These are phyloP conservation scores for Phaeosphaeriaceae sp. DNA, from an alignment of 2,329 filamentous ascomycete species.

Conservation along the genomic window DNA sequence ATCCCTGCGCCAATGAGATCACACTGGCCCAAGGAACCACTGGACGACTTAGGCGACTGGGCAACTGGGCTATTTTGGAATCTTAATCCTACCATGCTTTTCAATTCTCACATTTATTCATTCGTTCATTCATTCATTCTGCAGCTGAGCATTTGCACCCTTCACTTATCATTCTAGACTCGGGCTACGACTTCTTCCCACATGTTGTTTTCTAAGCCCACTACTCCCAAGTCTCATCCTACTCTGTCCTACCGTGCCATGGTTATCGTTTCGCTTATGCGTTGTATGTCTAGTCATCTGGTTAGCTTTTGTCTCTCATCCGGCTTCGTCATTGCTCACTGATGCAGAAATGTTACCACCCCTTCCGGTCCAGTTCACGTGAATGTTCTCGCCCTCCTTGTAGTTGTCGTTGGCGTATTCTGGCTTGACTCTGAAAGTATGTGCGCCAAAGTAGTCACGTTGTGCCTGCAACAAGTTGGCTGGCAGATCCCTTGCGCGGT, in stretches of 20 bases:
- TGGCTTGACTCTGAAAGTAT: constrained; percentile 62
- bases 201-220: constrained; percentile 11
- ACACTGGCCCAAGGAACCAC: no score
- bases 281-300: constrained; percentile 72
- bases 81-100: no score
- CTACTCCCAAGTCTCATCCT: constrained; percentile 12
- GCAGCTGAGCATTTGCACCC: neutral
- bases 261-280: constrained; percentile 65
- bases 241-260: constrained; percentile 21
- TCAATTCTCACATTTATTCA: no score
- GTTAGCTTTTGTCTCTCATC: neutral
- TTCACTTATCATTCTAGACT: constrained; percentile 33
- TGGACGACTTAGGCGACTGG: no score
- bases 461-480: constrained; percentile 99
- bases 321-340: constrained; percentile 9
- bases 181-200: constrained; percentile 22
- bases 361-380: constrained; percentile 99
- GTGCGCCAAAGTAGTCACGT: constrained; percentile 94
- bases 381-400: constrained; percentile 84
- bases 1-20: constrained; percentile 11
- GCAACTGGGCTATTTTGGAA: neutral
- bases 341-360: constrained; percentile 97
- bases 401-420: constrained; percentile 71
- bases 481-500: constrained; percentile 94
- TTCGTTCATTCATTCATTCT: neutral